Evolutionary conservation across 1,139 yeast genomes (phyloP).

Genomic region (Candida sanyaensis): DNA sequence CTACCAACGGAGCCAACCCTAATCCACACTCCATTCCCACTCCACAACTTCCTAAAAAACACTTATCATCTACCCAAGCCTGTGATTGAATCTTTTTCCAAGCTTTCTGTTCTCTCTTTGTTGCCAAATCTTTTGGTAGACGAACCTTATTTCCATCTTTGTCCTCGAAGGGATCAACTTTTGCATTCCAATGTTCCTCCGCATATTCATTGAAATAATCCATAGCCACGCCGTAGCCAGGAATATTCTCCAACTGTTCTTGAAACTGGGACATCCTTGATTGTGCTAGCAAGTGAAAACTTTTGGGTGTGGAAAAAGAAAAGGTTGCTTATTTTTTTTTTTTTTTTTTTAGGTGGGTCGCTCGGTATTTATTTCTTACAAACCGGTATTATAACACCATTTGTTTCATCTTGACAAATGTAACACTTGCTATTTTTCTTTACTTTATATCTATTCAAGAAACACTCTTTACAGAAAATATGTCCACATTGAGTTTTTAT

Average conservation of each 20-base stretch:
- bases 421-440: conserved; percentile 47
- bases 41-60: conserved; percentile 73
- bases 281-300: neutral
- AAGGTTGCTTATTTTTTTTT: neutral
- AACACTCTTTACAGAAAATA: conserved; percentile 67
- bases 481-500: conserved; percentile 68
- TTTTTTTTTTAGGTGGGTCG: neutral
- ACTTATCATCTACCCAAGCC: conserved; percentile 87
- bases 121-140: conserved; percentile 54
- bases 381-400: conserved; percentile 45
- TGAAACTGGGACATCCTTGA: conserved; percentile 29
- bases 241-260: conserved; percentile 50
- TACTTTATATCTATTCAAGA: conserved; percentile 49
- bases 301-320: neutral
- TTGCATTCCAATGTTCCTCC: conserved; percentile 56
- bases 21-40: conserved; percentile 73
- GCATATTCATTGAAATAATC: conserved; percentile 67
- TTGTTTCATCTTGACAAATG: conserved; percentile 59
- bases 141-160: conserved; percentile 56
- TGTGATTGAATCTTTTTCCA: conserved; percentile 73
- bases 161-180: conserved; percentile 72
- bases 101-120: conserved; percentile 61
- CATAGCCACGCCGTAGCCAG: conserved; percentile 56
- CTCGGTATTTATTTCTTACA: neutral
- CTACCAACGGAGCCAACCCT: conserved; percentile 72